Evolutionary conservation across 805 yeast species (phyloP).

Genomic region (Zygosaccharomyces bisporus): DNA sequence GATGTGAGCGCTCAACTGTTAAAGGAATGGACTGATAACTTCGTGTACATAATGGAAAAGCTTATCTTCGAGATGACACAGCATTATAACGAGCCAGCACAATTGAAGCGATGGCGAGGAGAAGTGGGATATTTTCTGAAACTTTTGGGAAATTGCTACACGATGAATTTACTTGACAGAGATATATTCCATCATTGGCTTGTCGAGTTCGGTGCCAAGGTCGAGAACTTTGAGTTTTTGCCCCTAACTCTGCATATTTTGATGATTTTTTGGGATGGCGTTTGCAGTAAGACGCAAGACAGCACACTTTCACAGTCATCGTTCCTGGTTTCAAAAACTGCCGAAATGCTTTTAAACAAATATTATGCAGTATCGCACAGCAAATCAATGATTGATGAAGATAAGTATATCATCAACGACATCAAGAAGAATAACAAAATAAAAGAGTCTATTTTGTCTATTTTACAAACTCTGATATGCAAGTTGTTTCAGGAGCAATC

Average conservation of each 20-base stretch:
- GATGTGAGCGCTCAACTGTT: constrained; percentile 50
- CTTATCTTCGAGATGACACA: constrained; percentile 34
- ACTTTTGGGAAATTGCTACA: constrained; percentile 60
- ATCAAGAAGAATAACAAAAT: constrained; percentile 35
- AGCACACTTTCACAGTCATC: constrained; percentile 12
- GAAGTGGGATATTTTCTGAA: constrained; percentile 58
- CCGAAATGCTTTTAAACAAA: constrained; percentile 54
- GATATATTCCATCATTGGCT: constrained; percentile 61
- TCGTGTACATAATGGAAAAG: constrained; percentile 48
- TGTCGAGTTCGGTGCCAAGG: constrained; percentile 46
- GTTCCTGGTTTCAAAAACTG: constrained; percentile 58
- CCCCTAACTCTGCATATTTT: constrained; percentile 52
- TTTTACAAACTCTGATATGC: constrained; percentile 30
- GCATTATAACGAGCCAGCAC: constrained; percentile 29
- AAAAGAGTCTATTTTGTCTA: constrained; percentile 26
- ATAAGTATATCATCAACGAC: constrained; percentile 39
- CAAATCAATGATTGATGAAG: constrained; percentile 37
- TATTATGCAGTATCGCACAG: constrained; percentile 38
- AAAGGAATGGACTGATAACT: constrained; percentile 87
- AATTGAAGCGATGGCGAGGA: constrained; percentile 39
- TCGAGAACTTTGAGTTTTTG: constrained; percentile 39
- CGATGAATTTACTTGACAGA: constrained; percentile 63
- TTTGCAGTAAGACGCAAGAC: constrained; percentile 36
- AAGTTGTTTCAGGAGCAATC: constrained; percentile 34
- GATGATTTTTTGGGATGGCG: constrained; percentile 67